Evolutionary conservation across 176 grass and related monocot genomes (phyloP).

Genomic region (Phoenix dactylifera): DNA sequence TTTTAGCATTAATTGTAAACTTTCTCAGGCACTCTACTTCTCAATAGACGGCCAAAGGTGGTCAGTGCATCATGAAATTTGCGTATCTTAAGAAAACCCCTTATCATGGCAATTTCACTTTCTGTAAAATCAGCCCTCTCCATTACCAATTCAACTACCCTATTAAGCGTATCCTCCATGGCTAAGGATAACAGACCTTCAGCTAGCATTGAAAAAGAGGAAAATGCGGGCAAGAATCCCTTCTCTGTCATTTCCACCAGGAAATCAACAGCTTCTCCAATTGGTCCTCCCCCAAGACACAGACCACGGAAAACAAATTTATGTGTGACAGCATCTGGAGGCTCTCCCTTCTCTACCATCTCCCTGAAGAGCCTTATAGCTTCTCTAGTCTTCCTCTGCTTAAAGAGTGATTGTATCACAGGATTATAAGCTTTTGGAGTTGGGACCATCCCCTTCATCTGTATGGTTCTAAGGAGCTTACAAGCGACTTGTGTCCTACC

Average conservation of each 20-base stretch:
- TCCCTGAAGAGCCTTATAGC: constrained; percentile 73
- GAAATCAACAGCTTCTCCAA: constrained; percentile 84
- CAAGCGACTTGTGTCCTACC: constrained; percentile 69
- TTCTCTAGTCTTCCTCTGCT: constrained; percentile 41
- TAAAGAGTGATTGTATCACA: constrained; percentile 65
- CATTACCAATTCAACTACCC: constrained; percentile 49
- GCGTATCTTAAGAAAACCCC: constrained; percentile 64
- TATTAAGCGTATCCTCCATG: constrained; percentile 70
- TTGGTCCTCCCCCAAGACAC: constrained; percentile 60
- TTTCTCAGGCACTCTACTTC: constrained; percentile 31
- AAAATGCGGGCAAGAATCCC: constrained; percentile 66
- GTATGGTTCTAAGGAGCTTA: constrained; percentile 68
- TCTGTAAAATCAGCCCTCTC: constrained; percentile 44
- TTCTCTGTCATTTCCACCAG: constrained; percentile 68
- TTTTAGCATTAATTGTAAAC: constrained; percentile 19
- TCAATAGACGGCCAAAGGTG: constrained; percentile 52
- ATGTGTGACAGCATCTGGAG: constrained; percentile 72
- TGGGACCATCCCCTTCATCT: constrained; percentile 57
- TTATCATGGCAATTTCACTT: constrained; percentile 61
- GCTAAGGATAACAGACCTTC: constrained; percentile 69
- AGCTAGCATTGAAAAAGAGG: constrained; percentile 61
- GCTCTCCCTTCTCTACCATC: constrained; percentile 56
- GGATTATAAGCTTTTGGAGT: constrained; percentile 78
- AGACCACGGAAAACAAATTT: constrained; percentile 76
- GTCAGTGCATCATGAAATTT: constrained; percentile 75